Conservation (phyloP, 2,329 filamentous ascomycete genomes). For the Plectosphaerella sp. region DNA sequence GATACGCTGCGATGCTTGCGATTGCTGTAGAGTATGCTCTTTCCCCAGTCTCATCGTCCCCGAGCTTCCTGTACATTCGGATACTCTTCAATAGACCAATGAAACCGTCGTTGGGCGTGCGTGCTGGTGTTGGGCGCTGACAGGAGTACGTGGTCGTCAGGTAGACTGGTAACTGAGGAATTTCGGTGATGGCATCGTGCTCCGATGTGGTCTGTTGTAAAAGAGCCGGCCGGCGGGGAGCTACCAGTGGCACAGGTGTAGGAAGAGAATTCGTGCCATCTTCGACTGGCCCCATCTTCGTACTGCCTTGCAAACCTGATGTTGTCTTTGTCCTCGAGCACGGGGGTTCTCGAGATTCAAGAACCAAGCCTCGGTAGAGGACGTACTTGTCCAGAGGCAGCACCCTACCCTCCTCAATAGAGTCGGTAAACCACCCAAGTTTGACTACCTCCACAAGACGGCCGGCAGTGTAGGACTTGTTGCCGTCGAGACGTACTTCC, state of each 20-base stretch:
- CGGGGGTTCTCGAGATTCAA: not conserved
- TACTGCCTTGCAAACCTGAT: too few relatives aligned
- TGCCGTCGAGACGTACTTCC: too few relatives aligned
- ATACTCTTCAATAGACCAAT: conserved; percentile 72
- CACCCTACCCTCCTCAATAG: conserved; percentile 34
- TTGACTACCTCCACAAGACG: conserved; percentile 47
- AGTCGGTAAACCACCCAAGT: conserved; percentile 55
- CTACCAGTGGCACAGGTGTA: not conserved
- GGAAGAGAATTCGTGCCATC: not conserved
- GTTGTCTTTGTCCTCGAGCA: too few relatives aligned
- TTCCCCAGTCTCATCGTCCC: conserved; percentile 72
- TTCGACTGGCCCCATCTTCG: too few relatives aligned
- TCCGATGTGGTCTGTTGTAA: conserved; percentile 73
- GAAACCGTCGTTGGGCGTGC: conserved; percentile 71
- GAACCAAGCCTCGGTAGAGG: conserved; percentile 46
- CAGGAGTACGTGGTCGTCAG: conserved; percentile 65
- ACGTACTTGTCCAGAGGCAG: conserved; percentile 47
- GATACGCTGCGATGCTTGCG: conserved; percentile 78
- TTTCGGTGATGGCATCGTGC: conserved; percentile 52
- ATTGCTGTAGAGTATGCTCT: conserved; percentile 87
- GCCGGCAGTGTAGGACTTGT: too few relatives aligned
- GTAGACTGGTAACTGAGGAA: conserved; percentile 59
- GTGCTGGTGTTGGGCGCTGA: conserved; percentile 66
- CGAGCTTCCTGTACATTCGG: conserved; percentile 64
- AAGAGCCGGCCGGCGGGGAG: conserved; percentile 31